Evolutionary conservation across 2,329 filamentous ascomycete species (phyloP).

Genomic region (Trichophyton verrucosum): DNA sequence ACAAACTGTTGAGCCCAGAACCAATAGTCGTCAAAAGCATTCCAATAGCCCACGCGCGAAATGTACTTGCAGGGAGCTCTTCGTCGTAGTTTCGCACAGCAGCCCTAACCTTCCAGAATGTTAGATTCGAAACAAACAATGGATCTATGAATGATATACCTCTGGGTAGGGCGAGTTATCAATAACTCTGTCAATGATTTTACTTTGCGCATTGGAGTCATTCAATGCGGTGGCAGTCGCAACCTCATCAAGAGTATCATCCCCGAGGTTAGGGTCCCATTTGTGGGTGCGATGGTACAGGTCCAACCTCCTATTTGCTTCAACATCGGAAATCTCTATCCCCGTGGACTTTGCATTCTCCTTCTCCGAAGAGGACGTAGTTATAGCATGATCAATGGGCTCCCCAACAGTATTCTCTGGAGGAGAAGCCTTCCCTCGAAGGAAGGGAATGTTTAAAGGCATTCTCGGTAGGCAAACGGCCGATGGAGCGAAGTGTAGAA

Average conservation of each 20-base stretch:
- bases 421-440: not conserved
- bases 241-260: conserved; percentile 49
- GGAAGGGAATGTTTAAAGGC: not conserved
- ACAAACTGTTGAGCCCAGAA: conserved; percentile 50
- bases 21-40: conserved; percentile 49
- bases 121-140: conserved; percentile 11
- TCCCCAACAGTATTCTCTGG: not conserved
- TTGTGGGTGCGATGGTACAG: conserved; percentile 33
- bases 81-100: conserved; percentile 54
- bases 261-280: conserved; percentile 53
- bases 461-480: not conserved
- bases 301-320: conserved; percentile 6
- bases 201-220: conserved; percentile 4
- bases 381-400: not conserved
- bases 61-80: conserved; percentile 51
- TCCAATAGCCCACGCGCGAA: conserved; percentile 53
- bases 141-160: conserved; percentile 30
- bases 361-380: not conserved
- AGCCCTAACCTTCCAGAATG: conserved; percentile 34
- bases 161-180: conserved; percentile 58
- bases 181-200: conserved; percentile 43
- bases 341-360: not conserved
- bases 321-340: conserved; percentile 4
- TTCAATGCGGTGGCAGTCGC: conserved; percentile 36
- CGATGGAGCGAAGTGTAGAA: not conserved